Conservation (phyloP, 2,329 filamentous ascomycete genomes). For the Verticillium tricorpus region DNA sequence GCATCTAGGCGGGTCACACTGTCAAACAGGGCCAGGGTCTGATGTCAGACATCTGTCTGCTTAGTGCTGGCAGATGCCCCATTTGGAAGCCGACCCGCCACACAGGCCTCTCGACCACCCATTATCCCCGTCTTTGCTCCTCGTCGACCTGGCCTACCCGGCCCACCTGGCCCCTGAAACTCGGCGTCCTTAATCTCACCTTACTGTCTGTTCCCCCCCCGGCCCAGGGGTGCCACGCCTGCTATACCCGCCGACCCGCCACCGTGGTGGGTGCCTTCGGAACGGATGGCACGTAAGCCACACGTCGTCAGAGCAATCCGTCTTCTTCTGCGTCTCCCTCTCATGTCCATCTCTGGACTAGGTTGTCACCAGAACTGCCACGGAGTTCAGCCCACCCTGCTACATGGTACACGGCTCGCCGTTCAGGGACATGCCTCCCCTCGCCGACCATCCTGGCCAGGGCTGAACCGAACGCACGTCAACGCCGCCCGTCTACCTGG, state of each 20-base stretch:
- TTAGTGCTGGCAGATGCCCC: not conserved
- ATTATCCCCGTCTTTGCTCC: not conserved
- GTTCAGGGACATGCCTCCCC: not conserved
- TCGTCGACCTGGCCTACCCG: not conserved
- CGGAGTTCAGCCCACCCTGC: not conserved
- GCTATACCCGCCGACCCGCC: not conserved
- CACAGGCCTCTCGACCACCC: not conserved
- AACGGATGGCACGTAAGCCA: not conserved
- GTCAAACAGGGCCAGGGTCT: not conserved
- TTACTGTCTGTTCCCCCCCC: not conserved
- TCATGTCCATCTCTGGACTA: not conserved
- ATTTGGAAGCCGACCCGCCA: not conserved
- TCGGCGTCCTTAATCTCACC: not conserved
- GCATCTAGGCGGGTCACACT: not conserved
- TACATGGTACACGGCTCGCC: not conserved
- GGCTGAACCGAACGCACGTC: not conserved
- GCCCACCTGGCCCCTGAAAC: not conserved
- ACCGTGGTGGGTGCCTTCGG: not conserved
- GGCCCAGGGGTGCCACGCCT: not conserved
- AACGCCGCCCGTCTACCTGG: not conserved
- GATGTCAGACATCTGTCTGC: not conserved
- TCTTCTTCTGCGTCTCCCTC: not conserved
- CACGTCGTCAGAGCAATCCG: not conserved
- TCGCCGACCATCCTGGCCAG: not conserved
- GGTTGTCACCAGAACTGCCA: not conserved